Evolutionary conservation across 2,329 filamentous ascomycete species (phyloP).

Genomic region (Fusarium concolor): DNA sequence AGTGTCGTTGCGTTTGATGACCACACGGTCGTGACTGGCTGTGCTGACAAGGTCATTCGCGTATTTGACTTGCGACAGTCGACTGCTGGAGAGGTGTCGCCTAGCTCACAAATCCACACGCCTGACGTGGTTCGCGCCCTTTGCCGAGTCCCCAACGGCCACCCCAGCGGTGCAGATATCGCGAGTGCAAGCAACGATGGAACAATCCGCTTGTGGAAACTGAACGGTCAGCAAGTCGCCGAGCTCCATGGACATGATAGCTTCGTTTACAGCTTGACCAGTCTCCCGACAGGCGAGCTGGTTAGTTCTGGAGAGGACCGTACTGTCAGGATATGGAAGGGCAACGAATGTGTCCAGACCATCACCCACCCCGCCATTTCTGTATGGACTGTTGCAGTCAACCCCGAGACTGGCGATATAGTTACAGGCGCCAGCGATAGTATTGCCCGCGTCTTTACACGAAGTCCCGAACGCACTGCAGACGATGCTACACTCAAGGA

Average conservation of each 20-base stretch:
- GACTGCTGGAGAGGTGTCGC: slow-evolving; percentile 65
- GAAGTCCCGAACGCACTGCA: slow-evolving; percentile 76
- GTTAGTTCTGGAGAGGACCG: slow-evolving; percentile 94
- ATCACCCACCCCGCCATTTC: slow-evolving; percentile 98
- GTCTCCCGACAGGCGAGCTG: slow-evolving; percentile 84
- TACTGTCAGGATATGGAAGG: slow-evolving; percentile 91
- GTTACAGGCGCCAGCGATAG: slow-evolving; percentile 94
- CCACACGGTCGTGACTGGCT: slow-evolving; percentile 87
- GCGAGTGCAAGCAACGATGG: slow-evolving; percentile 96
- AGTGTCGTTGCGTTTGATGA: slow-evolving; percentile 87
- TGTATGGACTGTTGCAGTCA: slow-evolving; percentile 92
- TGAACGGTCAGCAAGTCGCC: slow-evolving; percentile 79
- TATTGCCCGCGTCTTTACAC: slow-evolving; percentile 84
- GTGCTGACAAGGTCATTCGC: slow-evolving; percentile 89
- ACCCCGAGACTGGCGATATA: slow-evolving; percentile 86
- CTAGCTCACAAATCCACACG: slow-evolving; percentile 69
- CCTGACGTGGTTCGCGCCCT: slow-evolving; percentile 90
- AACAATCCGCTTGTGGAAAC: slow-evolving; percentile 85
- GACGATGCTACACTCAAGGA: slow-evolving; percentile 73
- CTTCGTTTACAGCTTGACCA: slow-evolving; percentile 89
- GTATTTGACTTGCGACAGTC: slow-evolving; percentile 79
- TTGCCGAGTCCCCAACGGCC: slow-evolving; percentile 78
- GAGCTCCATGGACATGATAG: slow-evolving; percentile 90
- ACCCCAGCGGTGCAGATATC: slow-evolving; percentile 88
- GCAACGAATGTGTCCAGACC: slow-evolving; percentile 86